These are phyloP conservation scores for Botryotinia convoluta DNA, from an alignment of 2,329 filamentous ascomycete genomes.

Conservation along the genomic window DNA sequence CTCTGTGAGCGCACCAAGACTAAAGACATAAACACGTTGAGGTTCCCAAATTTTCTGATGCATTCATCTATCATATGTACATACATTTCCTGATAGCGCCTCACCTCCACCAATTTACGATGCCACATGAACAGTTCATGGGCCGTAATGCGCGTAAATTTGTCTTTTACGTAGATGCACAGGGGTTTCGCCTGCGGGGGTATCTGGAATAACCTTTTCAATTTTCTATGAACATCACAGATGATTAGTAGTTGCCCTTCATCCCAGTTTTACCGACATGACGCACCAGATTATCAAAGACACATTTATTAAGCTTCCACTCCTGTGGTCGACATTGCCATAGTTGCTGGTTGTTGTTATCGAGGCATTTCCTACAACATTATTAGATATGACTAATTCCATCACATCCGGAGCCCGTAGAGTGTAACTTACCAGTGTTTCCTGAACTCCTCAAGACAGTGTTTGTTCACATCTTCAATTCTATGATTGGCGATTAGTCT, in stretches of 20 bases:
- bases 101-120: not conserved
- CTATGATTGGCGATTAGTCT: conserved; percentile 46
- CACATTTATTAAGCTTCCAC: conserved; percentile 90
- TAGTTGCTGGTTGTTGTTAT: conserved; percentile 96
- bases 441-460: conserved; percentile 88
- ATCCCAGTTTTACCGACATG: not conserved
- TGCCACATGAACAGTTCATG: conserved; percentile 4
- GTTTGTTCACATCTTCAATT: conserved; percentile 91
- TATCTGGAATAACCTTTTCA: conserved; percentile 75
- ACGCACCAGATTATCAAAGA: conserved; percentile 90
- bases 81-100: conserved; percentile 1
- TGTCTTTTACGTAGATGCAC: conserved; percentile 69
- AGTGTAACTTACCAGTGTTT: conserved; percentile 61
- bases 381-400: not conserved
- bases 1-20: too few relatives aligned
- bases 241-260: not conserved
- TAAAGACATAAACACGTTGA: too few relatives aligned
- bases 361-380: conserved; percentile 70
- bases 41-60: too few relatives aligned
- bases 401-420: not conserved
- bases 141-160: conserved; percentile 42
- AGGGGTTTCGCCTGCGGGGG: conserved; percentile 66
- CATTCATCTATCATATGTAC: conserved; percentile 18
- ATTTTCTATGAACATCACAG: conserved; percentile 56
- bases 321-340: conserved; percentile 92